These are phyloP conservation scores for Botryotinia calthae DNA, from an alignment of 2,329 filamentous ascomycete genomes.

Conservation along the genomic window DNA sequence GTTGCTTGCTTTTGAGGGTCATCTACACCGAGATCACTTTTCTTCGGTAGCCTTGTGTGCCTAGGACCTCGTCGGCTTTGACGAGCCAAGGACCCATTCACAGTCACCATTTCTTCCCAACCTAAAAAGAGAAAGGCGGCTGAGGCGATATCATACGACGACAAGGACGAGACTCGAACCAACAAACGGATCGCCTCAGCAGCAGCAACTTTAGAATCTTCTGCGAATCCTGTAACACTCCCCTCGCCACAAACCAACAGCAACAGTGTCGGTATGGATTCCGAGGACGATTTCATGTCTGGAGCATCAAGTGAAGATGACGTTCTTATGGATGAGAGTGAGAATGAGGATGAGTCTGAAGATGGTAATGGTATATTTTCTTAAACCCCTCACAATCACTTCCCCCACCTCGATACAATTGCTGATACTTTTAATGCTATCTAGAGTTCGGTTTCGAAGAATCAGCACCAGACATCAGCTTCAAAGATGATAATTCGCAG, in stretches of 20 bases:
- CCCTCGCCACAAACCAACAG: conserved; percentile 55
- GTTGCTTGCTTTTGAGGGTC: conserved; percentile 8
- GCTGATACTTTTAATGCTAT: conserved; percentile 14
- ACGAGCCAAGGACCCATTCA: conserved; percentile 31
- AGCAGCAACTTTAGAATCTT: conserved; percentile 30
- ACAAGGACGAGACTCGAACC: conserved; percentile 39
- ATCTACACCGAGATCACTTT: conserved; percentile 2
- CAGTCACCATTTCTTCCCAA: conserved; percentile 51
- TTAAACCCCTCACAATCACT: neutral
- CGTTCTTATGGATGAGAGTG: conserved; percentile 73
- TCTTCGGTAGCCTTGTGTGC: conserved; percentile 34
- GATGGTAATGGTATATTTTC: conserved; percentile 34
- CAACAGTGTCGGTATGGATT: conserved; percentile 79
- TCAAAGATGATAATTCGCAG: conserved; percentile 63
- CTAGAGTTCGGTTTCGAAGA: conserved; percentile 47
- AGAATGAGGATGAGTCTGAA: conserved; percentile 64
- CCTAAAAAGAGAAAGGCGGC: conserved; percentile 53
- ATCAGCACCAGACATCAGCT: conserved; percentile 48
- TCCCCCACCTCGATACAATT: conserved; percentile 9
- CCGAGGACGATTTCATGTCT: conserved; percentile 91
- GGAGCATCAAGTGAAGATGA: conserved; percentile 74
- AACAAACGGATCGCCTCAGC: conserved; percentile 41
- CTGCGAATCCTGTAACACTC: conserved; percentile 40
- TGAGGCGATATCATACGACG: conserved; percentile 42
- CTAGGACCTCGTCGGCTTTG: conserved; percentile 31